Base-by-base conservation (phyloP, 331 rosid genomes). In the Prunus yedoensis region DNA sequence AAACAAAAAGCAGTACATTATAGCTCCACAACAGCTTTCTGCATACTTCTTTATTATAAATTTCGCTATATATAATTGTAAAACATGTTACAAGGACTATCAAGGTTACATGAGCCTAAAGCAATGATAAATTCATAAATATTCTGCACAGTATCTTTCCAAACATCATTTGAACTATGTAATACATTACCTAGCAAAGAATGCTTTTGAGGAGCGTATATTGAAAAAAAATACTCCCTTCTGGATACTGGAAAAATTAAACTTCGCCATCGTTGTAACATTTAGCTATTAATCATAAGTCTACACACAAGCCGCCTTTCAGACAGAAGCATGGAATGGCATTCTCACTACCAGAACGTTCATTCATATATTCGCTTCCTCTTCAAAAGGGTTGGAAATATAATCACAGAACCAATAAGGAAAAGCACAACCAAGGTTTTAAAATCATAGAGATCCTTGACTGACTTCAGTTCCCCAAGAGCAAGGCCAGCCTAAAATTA, bases 351-450 rank as follows among this genome's bases (percentile, higher is more conserved):
- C 56, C 61, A 38, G 67, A 64, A 65, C 77, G 83, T 78, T 94
- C 87, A 95, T 82, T 95, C 97, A 67, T 92, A 92, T 59, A 92
- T 90, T 66, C 95, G 91, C 88, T 95, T 95, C 88, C 92, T 89
- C 91, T 92, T 95, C 85, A 95, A 51, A 79, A 95, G 58, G 16
- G 97, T 86, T 0, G 99, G 99, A 27, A 72, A 20, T 70, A 95
- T 92, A 79, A 88, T 83, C 83, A 95, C 73, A 54, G 89, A 91
- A 78, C 97, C 93, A 77, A 91, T 90, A 57, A 95, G 95, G 88
- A 92, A 95, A 41, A 95, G 97, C 65, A 95, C 97, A 13, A 82
- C 84, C 82, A 95, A 77, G 51, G 99, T 95, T 85, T 90, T 95
- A 52, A 90, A 89, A 81, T 95, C 97, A 52, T 92, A 95, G 64